Base-by-base conservation (phyloP, 768 basidiomycete genomes). In the Baorangia bicolor region DNA sequence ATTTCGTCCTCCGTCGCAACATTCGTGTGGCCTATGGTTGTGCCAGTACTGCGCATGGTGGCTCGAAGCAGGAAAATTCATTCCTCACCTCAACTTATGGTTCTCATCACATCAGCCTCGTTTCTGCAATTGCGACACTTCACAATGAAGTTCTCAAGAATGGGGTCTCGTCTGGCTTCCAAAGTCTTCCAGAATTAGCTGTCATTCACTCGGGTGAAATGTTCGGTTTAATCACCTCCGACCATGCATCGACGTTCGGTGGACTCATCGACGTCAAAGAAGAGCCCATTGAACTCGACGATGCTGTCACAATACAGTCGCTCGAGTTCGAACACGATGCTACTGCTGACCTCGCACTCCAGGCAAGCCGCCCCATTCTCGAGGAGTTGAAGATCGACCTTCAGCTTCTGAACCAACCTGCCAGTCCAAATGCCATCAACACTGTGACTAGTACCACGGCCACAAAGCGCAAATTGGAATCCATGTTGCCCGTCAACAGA, bases 1-100 rank as follows among this genome's bases (percentile, higher is more conserved):
- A 73, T 50, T 63, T 62, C 33, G 60, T 70, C 3, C 58, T 64
- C 5, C 59, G 59, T 2, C 48, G 58, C 0, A 73, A 73, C 11
- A 21, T 66, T 5, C 51, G 57, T 3, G 39, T 35, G 35, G 35
- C 2, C 3, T 18, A 9, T 18, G 34, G 35, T 14, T 4, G 7
- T n/a, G n/a, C n/a, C n/a, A n/a, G 44, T 31, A 39, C 37, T 38
- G 10, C 10, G n/a, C 4, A n/a, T 3, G n/a, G n/a, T 4, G 4
- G 10, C 37, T 38, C 5, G 4, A 38, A 38, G 18, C 37, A n/a
- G 37, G 37, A 38, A 38, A 38, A 23, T 41, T 2, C 14, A 23
- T 21, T 23, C 13, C 21, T 41, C 12, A 14, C 4, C 13, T 41
- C 8, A 4, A 41, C 40, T 8, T 14, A 41, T 4, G 7, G 13